Base-by-base conservation (phyloP, 148 eudicot species). In the Vaccinium myrtillus region DNA sequence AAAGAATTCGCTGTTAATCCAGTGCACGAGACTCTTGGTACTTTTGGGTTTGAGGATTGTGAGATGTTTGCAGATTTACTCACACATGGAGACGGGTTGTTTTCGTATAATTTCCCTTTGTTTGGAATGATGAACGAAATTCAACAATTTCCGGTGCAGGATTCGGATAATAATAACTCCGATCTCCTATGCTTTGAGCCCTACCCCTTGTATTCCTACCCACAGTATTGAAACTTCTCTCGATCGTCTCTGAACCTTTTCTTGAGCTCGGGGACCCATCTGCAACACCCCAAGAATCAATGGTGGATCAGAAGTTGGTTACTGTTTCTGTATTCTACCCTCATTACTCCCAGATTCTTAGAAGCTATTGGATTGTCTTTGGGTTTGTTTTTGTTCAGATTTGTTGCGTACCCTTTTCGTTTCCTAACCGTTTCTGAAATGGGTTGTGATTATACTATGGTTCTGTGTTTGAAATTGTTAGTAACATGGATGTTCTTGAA, bases 161-260 rank as follows among this genome's bases (percentile, higher is more conserved):
- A 21, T 50, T 77, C 49, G 59, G 46, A 80, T 59, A 61, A 56
- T 71, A 1, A 32, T 32, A 59, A 83, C 73, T 83, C 85, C 75
- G 75, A 84, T 84, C 76, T 84, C 49, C 49, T 49, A 43, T 75
- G 16, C 70, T 84, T 63, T 58, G 30, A 25, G 49, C 53, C 56
- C 61, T 4, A 30, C 81, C 25, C 18, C 53, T 36, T 69, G 36
- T 32, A 32, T 32, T 32, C 36, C 36, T 32, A 2, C 36, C 36
- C 36, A 32, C 36, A 14, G 14, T 77, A 46, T 19, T 16, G 23
- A 55, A 54, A 25, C 39, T 25, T 53, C 59, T 51, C 21, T 51
- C 30, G 2, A 15, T 43, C 13, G 14, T 32, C 36, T 11, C 55
- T 25, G 32, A 16, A n/a, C 18, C 78, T 63, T 39, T 81, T 36